phyloP scores from a whole-genome alignment of 352 stramenopile species.

The Thalassiosira gravida region DNA sequence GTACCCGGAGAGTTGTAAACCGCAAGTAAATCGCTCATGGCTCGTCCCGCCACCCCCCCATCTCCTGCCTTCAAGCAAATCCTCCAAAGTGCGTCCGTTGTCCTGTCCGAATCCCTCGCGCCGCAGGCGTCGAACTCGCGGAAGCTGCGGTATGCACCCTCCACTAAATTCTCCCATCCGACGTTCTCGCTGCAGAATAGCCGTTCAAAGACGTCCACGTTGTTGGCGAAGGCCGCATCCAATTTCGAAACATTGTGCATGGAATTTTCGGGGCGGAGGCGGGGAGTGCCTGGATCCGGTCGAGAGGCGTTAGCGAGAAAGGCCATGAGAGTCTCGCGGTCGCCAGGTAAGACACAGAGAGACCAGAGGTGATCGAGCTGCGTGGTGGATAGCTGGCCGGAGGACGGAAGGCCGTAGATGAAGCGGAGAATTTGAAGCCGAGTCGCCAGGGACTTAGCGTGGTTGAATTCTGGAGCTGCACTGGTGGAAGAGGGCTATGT shows the following conservation, averaged over 20 bases:
- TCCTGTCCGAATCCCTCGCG: slow-evolving; percentile 31
- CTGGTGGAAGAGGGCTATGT: slow-evolving; percentile 41
- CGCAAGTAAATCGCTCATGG: slow-evolving; percentile 82
- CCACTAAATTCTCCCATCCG: slow-evolving; percentile 66
- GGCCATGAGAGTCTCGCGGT: slow-evolving; percentile 80
- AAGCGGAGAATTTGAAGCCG: slow-evolving; percentile 76
- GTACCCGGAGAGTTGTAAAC: slow-evolving; percentile 59
- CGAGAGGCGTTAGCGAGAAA: slow-evolving; percentile 79
- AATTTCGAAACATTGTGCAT: slow-evolving; percentile 52
- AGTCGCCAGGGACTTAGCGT: slow-evolving; percentile 54
- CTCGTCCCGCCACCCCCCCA: slow-evolving; percentile 68
- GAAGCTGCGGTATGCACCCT: slow-evolving; percentile 76
- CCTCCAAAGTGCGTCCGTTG: slow-evolving; percentile 82
- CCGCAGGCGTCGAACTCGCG: slow-evolving; percentile 51
- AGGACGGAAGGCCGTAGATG: slow-evolving; percentile 70
- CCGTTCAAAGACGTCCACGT: slow-evolving; percentile 74
- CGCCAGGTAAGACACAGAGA: slow-evolving; percentile 61
- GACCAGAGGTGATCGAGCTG: slow-evolving; percentile 76
- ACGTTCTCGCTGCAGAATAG: slow-evolving; percentile 76
- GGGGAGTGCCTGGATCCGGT: slow-evolving; percentile 9
- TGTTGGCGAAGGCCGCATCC: slow-evolving; percentile 68
- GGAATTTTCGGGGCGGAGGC: slow-evolving; percentile 24
- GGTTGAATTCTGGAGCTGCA: slow-evolving; percentile 51
- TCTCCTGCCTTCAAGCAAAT: slow-evolving; percentile 79
- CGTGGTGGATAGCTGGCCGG: slow-evolving; percentile 51